phyloP scores from a whole-genome alignment of 768 basidiomycete species.

The Tulasnella sp. region DNA sequence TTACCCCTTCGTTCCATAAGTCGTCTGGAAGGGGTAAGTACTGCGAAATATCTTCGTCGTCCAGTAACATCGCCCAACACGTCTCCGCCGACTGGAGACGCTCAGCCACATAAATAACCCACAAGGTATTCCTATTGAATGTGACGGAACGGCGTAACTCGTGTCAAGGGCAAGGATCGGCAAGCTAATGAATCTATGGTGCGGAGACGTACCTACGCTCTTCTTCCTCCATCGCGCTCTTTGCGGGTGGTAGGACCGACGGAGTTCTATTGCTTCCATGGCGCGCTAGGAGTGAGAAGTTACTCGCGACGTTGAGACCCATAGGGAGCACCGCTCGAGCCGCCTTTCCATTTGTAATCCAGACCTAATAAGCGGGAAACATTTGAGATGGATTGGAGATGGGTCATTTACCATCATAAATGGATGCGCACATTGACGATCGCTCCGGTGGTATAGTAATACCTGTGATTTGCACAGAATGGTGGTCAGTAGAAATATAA shows the following conservation, averaged over 20 bases:
- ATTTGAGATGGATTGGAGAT: not conserved
- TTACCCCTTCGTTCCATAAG: slow-evolving; percentile 50
- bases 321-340: slow-evolving; percentile 56
- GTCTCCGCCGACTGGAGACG: slow-evolving; percentile 56
- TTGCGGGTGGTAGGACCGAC: slow-evolving; percentile 50
- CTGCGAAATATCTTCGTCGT: slow-evolving; percentile 65
- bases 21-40: slow-evolving; percentile 52
- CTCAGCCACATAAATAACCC: slow-evolving; percentile 59
- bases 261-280: slow-evolving; percentile 44
- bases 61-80: slow-evolving; percentile 58
- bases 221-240: slow-evolving; percentile 56
- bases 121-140: slow-evolving; percentile 48
- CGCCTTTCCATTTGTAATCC: slow-evolving; percentile 43
- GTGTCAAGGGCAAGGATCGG: not conserved
- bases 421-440: not conserved
- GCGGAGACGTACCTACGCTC: slow-evolving; percentile 28
- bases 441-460: slow-evolving; percentile 6
- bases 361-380: slow-evolving; percentile 36
- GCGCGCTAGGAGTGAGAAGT: slow-evolving; percentile 46
- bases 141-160: not conserved
- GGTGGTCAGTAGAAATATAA: not conserved
- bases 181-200: not conserved
- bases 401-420: not conserved
- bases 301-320: slow-evolving; percentile 40
- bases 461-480: slow-evolving; percentile 1